phyloP scores from a whole-genome alignment of 371 early-diverging fungal species.

The Mortierella sp. region DNA sequence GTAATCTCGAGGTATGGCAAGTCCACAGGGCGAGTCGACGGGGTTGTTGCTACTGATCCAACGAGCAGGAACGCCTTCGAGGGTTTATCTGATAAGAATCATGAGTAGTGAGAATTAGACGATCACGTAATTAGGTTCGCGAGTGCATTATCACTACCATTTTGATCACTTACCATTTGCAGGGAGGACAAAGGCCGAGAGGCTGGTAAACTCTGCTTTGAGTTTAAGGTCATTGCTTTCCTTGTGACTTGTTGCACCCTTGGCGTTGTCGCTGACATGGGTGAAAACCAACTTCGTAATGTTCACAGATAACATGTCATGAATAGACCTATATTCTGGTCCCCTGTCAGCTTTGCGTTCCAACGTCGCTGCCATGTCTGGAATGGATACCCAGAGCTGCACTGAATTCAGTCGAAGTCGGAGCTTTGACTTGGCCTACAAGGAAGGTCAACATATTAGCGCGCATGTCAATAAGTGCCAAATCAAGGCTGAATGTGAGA shows the following conservation, averaged over 20 bases:
- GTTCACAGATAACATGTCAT: slow-evolving; percentile 43
- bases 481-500: too few relatives aligned
- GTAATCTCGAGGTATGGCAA: slow-evolving; percentile 35
- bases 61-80: slow-evolving; percentile 31
- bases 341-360: slow-evolving; percentile 28
- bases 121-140: too few relatives aligned
- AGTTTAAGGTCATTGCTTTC: slow-evolving; percentile 10
- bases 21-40: slow-evolving; percentile 9
- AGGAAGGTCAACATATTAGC: too few relatives aligned
- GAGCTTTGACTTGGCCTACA: slow-evolving; percentile 23
- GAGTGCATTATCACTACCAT: too few relatives aligned
- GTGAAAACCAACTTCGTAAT: slow-evolving; percentile 37
- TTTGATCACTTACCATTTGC: slow-evolving; percentile 25
- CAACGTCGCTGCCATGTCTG: slow-evolving; percentile 34
- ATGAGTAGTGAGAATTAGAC: background rate
- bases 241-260: background rate
- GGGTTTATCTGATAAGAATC: slow-evolving; percentile 12
- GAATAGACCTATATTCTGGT: slow-evolving; percentile 39
- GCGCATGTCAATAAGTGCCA: too few relatives aligned
- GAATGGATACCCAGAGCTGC: slow-evolving; percentile 44
- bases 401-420: slow-evolving; percentile 49
- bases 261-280: slow-evolving; percentile 12
- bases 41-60: slow-evolving; percentile 26
- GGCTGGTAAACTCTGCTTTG: slow-evolving; percentile 38
- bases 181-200: slow-evolving; percentile 40